phyloP scores from a whole-genome alignment of 257 asterid species.

The Solanum sitiens region DNA sequence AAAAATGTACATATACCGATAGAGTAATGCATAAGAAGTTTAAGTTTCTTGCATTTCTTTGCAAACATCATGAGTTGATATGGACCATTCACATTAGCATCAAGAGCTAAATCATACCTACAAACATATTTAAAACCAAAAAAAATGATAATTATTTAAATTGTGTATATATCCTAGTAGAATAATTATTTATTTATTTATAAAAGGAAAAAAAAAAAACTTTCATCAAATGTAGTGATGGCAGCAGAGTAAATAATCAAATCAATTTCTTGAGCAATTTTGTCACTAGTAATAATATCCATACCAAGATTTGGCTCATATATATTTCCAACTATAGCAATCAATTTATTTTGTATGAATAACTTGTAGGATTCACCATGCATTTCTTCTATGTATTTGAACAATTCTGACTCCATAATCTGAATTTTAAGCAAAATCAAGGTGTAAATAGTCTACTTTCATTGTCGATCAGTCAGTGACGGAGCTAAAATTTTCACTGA shows the following conservation, averaged over 20 bases:
- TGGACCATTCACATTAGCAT: slow-evolving; percentile 27
- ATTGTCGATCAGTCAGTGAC: background rate
- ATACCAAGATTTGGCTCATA: slow-evolving; percentile 37
- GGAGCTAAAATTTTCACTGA: background rate
- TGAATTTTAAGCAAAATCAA: background rate
- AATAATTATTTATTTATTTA: background rate
- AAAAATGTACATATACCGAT: background rate
- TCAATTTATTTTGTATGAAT: slow-evolving; percentile 19
- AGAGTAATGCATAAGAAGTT: slow-evolving; percentile 12
- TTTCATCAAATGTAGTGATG: slow-evolving; percentile 33
- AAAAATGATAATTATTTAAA: background rate
- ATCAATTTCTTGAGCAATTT: slow-evolving; percentile 23
- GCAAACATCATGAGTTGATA: slow-evolving; percentile 21
- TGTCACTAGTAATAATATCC: slow-evolving; percentile 5
- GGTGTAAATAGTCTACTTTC: background rate
- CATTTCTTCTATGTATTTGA: slow-evolving; percentile 15
- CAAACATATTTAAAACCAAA: background rate
- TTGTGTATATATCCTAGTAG: background rate
- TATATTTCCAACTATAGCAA: slow-evolving; percentile 33
- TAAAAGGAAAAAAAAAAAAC: slow-evolving; percentile 4
- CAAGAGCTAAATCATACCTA: slow-evolving; percentile 37
- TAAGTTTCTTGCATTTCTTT: slow-evolving; percentile 35
- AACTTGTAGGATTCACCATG: slow-evolving; percentile 16
- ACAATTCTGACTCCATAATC: slow-evolving; percentile 15
- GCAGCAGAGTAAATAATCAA: slow-evolving; percentile 40